phyloP scores from a whole-genome alignment of 2,329 filamentous ascomycete species.

The Didymella exigua region DNA sequence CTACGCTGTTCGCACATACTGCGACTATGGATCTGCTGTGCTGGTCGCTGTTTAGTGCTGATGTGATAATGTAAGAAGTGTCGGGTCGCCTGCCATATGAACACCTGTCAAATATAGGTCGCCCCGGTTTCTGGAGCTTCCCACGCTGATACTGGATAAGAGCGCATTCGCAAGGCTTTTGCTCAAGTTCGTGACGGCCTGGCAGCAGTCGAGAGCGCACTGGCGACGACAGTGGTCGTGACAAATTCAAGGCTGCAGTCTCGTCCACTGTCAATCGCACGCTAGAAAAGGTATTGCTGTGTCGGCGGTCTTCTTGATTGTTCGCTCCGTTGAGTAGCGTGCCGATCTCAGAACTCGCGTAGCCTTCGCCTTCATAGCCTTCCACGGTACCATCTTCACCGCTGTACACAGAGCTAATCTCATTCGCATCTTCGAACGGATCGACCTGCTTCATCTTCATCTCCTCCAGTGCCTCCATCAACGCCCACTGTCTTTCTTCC shows the following conservation, averaged over 20 bases:
- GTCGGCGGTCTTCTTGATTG: neutral
- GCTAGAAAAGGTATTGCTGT: slow-evolving; percentile 10
- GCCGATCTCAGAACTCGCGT: slow-evolving; percentile 25
- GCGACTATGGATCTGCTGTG: slow-evolving; percentile 29
- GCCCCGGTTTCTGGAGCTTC: slow-evolving; percentile 1
- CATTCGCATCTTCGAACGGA: slow-evolving; percentile 9
- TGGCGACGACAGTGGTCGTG: slow-evolving; percentile 3
- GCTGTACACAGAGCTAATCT: neutral
- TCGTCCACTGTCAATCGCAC: slow-evolving; percentile 8
- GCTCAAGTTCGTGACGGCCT: neutral
- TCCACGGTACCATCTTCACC: neutral
- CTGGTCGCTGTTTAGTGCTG: neutral
- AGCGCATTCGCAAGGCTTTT: slow-evolving; percentile 23
- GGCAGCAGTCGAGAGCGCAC: neutral
- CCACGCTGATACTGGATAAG: slow-evolving; percentile 22
- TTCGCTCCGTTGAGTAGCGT: slow-evolving; percentile 28
- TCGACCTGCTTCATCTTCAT: slow-evolving; percentile 16
- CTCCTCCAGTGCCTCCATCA: slow-evolving; percentile 12
- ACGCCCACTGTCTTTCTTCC: slow-evolving; percentile 22
- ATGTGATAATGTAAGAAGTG: slow-evolving; percentile 9
- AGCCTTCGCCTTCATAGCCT: slow-evolving; percentile 6
- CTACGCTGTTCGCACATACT: slow-evolving; percentile 25
- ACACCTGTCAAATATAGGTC: slow-evolving; percentile 16
- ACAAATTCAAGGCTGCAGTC: neutral
- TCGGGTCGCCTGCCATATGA: slow-evolving; percentile 25